Evolutionary conservation across 495 filamentous ascomycete genomes (phyloP).

Genomic region (Penicillium chermesinum): DNA sequence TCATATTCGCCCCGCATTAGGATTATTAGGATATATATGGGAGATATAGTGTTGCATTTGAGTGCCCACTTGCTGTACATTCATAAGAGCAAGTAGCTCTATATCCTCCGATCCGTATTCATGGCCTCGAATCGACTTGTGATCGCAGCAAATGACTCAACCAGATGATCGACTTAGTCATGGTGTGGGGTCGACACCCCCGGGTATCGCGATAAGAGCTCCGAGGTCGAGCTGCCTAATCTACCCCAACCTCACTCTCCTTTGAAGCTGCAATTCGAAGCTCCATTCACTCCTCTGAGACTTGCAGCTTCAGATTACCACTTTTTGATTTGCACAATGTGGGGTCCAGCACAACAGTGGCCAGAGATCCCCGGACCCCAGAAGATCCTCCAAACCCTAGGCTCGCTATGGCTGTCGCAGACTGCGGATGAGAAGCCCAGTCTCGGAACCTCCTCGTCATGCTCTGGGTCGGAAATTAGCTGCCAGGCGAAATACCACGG

Average conservation of each 20-base stretch:
- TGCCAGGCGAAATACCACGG: constrained; percentile 53
- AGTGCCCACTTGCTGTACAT: too few species aligned
- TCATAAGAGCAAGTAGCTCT: too few species aligned
- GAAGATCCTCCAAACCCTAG: constrained; percentile 36
- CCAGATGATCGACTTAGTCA: constrained; percentile 24
- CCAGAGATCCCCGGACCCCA: constrained; percentile 37
- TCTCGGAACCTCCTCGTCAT: constrained; percentile 24
- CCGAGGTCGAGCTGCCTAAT: neutral
- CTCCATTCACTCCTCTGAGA: neutral
- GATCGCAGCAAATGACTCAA: neutral
- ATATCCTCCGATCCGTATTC: too few species aligned
- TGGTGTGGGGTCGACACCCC: constrained; percentile 6
- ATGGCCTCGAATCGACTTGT: too few species aligned
- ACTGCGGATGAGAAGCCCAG: constrained; percentile 11
- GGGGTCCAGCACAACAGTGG: constrained; percentile 20
- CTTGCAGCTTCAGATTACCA: neutral
- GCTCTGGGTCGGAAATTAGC: constrained; percentile 49
- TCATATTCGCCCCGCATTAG: too few species aligned
- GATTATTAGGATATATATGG: too few species aligned
- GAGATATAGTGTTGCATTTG: too few species aligned
- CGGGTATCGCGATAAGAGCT: neutral
- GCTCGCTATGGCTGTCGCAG: constrained; percentile 30
- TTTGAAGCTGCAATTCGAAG: neutral
- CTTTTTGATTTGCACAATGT: constrained; percentile 9
- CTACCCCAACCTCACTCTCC: neutral